Percentiles rank a stretch among this genome's conserved stretches.
These are phyloP conservation scores for Melanopsichium pennsylvanicum DNA, from an alignment of 1,284 basidiomycete species.

Conservation along the genomic window DNA sequence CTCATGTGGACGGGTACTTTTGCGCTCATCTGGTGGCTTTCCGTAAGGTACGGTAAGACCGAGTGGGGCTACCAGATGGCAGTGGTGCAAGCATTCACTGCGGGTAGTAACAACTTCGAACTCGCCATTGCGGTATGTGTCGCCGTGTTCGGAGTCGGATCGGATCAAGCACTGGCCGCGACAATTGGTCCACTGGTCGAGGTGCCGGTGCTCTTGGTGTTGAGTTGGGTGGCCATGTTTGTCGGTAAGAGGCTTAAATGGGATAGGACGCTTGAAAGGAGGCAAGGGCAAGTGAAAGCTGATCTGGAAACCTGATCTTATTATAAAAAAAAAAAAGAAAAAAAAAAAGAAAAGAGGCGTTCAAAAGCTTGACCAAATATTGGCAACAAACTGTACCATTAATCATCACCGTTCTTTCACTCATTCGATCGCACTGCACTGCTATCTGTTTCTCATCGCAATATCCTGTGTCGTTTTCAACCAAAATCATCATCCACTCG, in stretches of 20 bases:
- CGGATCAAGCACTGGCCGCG: constrained; percentile 46
- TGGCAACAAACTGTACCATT: too few species aligned
- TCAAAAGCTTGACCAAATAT: too few species aligned
- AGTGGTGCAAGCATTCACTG: constrained; percentile 69
- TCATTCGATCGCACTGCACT: too few species aligned
- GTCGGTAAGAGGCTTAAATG: constrained; percentile 65
- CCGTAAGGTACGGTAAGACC: constrained; percentile 43
- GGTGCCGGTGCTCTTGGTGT: constrained; percentile 75
- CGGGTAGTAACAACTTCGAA: constrained; percentile 69
- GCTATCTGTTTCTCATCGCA: too few species aligned
- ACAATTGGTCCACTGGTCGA: constrained; percentile 62
- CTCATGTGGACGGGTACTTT: constrained; percentile 80
- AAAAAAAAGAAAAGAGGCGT: too few species aligned
- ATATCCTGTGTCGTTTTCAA: too few species aligned
- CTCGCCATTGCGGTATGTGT: constrained; percentile 84
- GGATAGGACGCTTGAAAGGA: constrained; percentile 22
- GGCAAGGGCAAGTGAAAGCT: constrained; percentile 5
- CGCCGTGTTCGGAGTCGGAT: constrained; percentile 71
- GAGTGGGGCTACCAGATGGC: constrained; percentile 65
- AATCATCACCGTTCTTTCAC: too few species aligned
- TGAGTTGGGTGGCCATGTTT: constrained; percentile 77
- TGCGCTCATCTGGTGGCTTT: constrained; percentile 67
- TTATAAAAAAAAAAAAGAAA: too few species aligned
- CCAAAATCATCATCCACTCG: too few species aligned
- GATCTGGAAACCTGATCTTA: constrained; percentile 34